Conservation (phyloP, 179 eudicot genomes). For the Heliamphora pulchella region DNA sequence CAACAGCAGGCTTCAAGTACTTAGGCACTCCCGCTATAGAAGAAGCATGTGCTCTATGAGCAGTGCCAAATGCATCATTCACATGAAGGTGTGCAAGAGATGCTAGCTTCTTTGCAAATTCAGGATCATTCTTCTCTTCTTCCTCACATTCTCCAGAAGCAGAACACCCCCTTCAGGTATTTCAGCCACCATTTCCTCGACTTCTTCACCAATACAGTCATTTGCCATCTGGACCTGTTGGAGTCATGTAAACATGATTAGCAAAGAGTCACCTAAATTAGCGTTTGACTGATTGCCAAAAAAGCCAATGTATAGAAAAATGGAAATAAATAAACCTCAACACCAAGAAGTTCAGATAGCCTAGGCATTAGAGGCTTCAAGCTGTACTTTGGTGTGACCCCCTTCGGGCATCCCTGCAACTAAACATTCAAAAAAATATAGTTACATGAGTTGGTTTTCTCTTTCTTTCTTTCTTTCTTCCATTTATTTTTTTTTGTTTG, state of each 20-base stretch:
- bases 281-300: not conserved
- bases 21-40: constrained; percentile 86
- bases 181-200: constrained; percentile 59
- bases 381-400: constrained; percentile 80
- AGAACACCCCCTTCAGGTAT: constrained; percentile 74
- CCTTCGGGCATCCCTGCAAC: constrained; percentile 70
- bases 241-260: not conserved
- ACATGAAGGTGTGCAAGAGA: constrained; percentile 69
- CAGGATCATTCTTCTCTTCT: constrained; percentile 82
- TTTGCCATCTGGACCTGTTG: constrained; percentile 61
- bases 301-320: not conserved
- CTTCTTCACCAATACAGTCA: constrained; percentile 77
- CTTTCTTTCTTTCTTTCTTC: too few relatives aligned
- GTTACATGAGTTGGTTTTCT: too few relatives aligned
- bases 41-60: constrained; percentile 79
- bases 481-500: too few relatives aligned
- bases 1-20: constrained; percentile 68
- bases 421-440: not conserved
- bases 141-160: constrained; percentile 87
- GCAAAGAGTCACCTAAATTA: not conserved
- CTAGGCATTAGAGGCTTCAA: constrained; percentile 76
- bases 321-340: constrained; percentile 39
- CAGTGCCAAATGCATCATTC: constrained; percentile 82
- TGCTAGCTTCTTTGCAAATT: constrained; percentile 88
- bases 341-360: constrained; percentile 63